Evolutionary conservation across 371 early-diverging fungal species (phyloP).

Genomic region (Syncephalis plumigaleata): DNA sequence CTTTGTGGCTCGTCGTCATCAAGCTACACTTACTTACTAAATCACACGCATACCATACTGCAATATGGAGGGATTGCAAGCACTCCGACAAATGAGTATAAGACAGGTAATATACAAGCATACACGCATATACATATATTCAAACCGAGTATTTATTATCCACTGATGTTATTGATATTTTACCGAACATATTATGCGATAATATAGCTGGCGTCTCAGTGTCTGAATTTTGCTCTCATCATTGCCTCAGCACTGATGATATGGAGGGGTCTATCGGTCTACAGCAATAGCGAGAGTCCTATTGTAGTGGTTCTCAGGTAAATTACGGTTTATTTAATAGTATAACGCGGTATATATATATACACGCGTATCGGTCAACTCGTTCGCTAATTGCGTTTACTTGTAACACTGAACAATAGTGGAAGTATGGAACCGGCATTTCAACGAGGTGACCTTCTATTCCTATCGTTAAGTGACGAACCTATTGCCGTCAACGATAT

Average conservation of each 20-base stretch:
- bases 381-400: background rate
- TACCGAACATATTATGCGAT: background rate
- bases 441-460: conserved; percentile 92
- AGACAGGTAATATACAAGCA: too few species aligned
- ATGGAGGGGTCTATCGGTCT: conserved; percentile 82
- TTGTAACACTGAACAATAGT: conserved; percentile 20
- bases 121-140: too few species aligned
- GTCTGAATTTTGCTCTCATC: conserved; percentile 65
- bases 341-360: conserved; percentile 2
- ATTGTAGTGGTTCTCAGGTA: conserved; percentile 93
- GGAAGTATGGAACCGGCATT: conserved; percentile 99
- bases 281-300: conserved; percentile 90
- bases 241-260: conserved; percentile 89
- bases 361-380: background rate
- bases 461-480: conserved; percentile 50
- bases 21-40: too few species aligned
- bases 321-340: background rate
- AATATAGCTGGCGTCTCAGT: conserved; percentile 7
- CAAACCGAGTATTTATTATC: too few species aligned
- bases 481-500: conserved; percentile 88
- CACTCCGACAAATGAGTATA: too few species aligned
- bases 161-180: too few species aligned
- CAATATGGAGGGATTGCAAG: too few species aligned
- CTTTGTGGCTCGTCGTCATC: too few species aligned
- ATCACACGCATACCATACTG: too few species aligned